Base-by-base conservation (phyloP, 106 monocot species). In the Acorus calamus region DNA sequence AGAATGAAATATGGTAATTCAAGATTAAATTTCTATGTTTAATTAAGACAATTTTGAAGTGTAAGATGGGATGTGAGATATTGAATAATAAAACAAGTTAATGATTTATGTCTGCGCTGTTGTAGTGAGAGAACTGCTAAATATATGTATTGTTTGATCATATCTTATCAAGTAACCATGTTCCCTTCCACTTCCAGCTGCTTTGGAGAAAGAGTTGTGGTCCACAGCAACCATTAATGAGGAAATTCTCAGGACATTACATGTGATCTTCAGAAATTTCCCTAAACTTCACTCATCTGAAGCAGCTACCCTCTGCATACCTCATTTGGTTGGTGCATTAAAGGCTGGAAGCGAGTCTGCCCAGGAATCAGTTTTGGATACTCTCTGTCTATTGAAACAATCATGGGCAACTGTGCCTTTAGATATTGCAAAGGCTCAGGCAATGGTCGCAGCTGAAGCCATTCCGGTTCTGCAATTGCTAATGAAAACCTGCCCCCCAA, bases 231-330 rank as follows among this genome's bases (percentile, higher is more conserved):
- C 83, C 44, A 71, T 69, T 55, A 88, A 83, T 60, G 85, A 88
- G 65, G 93, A 88, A 67, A 74, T 85, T 63, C 60, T 86, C 11
- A 82, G 71, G 68, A 86, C 93, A 10, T 77, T 93, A 12, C 74
- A 76, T 67, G 78, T 80, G 65, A 80, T 93, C 71, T 82, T 93
- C 57, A 66, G 61, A 59, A 93, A 93, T 78, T 93, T 93, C 71
- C 82, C 76, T 57, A 89, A 89, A 61, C 78, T 93, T 4, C 75
- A 85, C 49, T 76, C 77, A 11, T 86, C 93, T 42, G 93, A 93
- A 73, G 85, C 85, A 9, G 93, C 93, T 14, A 88, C 92, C 42
- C 69, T 93, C 3, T 85, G 85, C 69, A 93, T 93, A 50, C 88
- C 88, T 12, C 93, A 88, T 74, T 67, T 88, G 50, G 83, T 93